Base-by-base conservation (phyloP, 2,329 filamentous ascomycete genomes). In the Parastagonospora avenae region DNA sequence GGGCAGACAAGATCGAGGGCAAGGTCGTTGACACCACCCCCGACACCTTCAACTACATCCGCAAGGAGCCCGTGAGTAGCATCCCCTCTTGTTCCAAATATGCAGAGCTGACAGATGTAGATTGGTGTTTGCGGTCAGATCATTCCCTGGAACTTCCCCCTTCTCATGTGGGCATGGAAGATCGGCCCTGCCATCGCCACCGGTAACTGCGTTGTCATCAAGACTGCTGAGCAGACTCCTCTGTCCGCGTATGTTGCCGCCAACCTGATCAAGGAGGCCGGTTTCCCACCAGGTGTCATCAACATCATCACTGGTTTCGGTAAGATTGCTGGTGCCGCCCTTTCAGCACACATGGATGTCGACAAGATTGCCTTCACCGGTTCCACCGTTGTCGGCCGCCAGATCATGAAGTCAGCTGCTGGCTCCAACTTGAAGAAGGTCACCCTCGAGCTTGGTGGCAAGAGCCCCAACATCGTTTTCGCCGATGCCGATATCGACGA, bases 1-100 rank as follows among this genome's bases (percentile, higher is more conserved):
- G 89, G 87, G 90, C 91, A 67, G 92, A 96, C 82, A 96, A 96
- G 86, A 87, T 94, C 61, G 82, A 87, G 76, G 91, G 92, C 76
- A 91, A 92, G 81, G 91, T 91, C 49, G 86, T 94, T 60, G 90
- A 95, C 67, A 89, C 91, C 63, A 79, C 83, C 67, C 83, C 85
- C 51, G 87, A 90, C 60, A 91, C 87, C 75, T 91, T 95, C 79
- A 88, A 90, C 79, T 95, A 94, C 80, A 92, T 90, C 59, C 80
- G 84, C 67, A 84, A 85, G 62, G 90, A 96, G 82, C 90, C 91
- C 8, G 79, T 86, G 57, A 69, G 77, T 71, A 42, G 51, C 42
- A 4, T 10, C 27, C 2, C 6, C 6, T 19, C 7, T 16, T 7
- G 6, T 0, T n/a, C 46, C 7, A 9, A 4, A 2, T 11, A 7